Evolutionary conservation across 805 yeast species (phyloP), one percentile per base, ranked within the genome.

Genomic region (Wickerhamiella australiensis): DNA sequence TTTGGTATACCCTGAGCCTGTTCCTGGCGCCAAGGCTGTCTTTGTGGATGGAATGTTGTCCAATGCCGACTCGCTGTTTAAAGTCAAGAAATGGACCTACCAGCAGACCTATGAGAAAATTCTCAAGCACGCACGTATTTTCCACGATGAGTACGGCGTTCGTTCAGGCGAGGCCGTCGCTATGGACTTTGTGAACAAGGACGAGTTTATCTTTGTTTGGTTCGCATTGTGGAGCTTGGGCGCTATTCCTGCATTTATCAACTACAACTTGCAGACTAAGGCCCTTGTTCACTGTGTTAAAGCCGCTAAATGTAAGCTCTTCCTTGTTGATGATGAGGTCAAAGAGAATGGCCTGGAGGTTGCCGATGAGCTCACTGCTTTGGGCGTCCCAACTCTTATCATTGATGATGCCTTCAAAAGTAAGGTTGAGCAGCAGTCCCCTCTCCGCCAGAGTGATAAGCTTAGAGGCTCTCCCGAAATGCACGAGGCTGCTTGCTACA

Each of bases 171-270:
- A 85, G 55, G 73, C 79, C 8, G 77, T 90, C 42, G 94, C 84
- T 0, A 59, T 90, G 41, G 81, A 80, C 59, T 82, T 78, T 60
- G 81, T 84, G 59, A 88, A 88, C 65, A 85, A 82, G 61, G 95
- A 95, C 1, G 68, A 86, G 54, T 85, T 84, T 58, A 65, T 88
- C 13, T 72, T 87, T 49, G 61, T 83, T 37, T 85, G 95, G 94
- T 72, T 84, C 49, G 83, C 95, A 0, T 66, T 83, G 44, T 88
- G 96, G 96, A 84, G 85, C 59, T 71, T 88, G 49, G 96, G 96
- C 40, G 95, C 95, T 0, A 65, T 73, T 7, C 96, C 96, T 0
- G 87, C 95, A 0, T 82, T 90, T 57, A 68, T 90, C 59, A 88
- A 88, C 67, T 85, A 79, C 67, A 88, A 87, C 63, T 72, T 82